Percentiles rank a stretch among this genome's conserved stretches.
Evolutionary conservation across 148 eudicot species (phyloP).

Genomic region (Silene uniflora): DNA sequence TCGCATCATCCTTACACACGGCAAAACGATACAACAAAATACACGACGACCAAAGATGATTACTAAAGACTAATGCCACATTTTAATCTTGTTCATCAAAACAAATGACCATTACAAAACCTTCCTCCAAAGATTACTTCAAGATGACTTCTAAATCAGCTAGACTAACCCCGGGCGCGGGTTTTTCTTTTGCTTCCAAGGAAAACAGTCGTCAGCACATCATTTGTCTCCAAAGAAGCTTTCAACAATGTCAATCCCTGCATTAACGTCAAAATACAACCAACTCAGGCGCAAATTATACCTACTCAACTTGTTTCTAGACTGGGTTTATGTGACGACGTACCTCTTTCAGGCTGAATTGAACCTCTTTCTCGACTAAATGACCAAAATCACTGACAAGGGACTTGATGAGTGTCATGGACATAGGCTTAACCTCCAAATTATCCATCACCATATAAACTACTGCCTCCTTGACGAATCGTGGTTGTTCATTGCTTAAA

Average conservation of each 20-base stretch:
- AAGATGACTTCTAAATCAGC: background rate
- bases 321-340: background rate
- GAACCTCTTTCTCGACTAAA: conserved; percentile 15
- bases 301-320: too few species aligned
- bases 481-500: background rate
- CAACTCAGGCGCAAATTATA: background rate
- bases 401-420: conserved; percentile 5
- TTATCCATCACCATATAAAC: conserved; percentile 19
- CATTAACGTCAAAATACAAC: background rate
- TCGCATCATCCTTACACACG: background rate
- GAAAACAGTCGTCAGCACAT: conserved; percentile 5
- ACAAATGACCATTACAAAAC: background rate
- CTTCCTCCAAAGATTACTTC: background rate
- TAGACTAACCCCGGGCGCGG: too few species aligned
- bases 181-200: background rate
- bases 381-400: background rate
- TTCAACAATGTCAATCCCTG: too few species aligned
- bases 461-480: background rate
- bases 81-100: conserved; percentile 15
- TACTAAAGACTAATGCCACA: too few species aligned
- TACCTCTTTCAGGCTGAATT: conserved; percentile 19
- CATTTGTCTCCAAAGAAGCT: too few species aligned
- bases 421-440: conserved; percentile 16
- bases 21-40: too few species aligned
- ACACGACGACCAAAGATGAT: too few species aligned